Evolutionary conservation across 257 asterid genomes (phyloP).

Genomic region (Datura wrightii): DNA sequence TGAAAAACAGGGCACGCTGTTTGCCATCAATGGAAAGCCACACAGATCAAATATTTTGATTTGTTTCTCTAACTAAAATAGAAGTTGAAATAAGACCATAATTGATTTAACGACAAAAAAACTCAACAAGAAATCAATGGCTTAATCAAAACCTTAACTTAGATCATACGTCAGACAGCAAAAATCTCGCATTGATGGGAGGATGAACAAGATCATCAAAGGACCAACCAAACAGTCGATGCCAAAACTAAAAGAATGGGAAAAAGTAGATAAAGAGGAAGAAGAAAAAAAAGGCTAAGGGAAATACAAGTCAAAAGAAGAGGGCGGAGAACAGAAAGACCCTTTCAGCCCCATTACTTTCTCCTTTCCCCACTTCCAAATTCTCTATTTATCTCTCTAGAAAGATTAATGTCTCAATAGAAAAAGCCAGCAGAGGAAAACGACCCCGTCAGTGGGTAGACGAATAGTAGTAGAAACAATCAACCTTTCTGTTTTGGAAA

Average conservation of each 20-base stretch:
- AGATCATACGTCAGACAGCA: neutral
- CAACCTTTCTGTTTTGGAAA: slow-evolving; percentile 15
- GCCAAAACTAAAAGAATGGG: neutral
- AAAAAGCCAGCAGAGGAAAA: slow-evolving; percentile 14
- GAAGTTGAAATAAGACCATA: neutral
- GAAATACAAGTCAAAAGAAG: slow-evolving; percentile 3
- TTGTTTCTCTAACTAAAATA: neutral
- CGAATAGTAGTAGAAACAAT: neutral
- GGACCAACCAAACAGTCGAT: neutral
- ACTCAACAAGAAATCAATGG: neutral
- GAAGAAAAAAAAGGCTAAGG: neutral
- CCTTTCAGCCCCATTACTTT: slow-evolving; percentile 9
- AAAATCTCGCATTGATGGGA: slow-evolving; percentile 23
- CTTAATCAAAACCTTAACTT: neutral
- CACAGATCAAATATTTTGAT: slow-evolving; percentile 2
- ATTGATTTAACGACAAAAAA: neutral
- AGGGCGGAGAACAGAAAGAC: neutral
- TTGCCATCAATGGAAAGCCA: slow-evolving; percentile 15
- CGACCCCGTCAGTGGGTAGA: slow-evolving; percentile 19
- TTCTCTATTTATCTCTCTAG: neutral
- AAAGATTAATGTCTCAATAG: neutral
- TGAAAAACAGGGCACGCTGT: slow-evolving; percentile 42
- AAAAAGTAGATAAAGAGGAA: neutral
- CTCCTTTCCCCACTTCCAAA: slow-evolving; percentile 27
- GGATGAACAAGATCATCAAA: neutral